Evolutionary conservation across 2,329 filamentous ascomycete genomes (phyloP).

Genomic region (Colletotrichum acutatum): DNA sequence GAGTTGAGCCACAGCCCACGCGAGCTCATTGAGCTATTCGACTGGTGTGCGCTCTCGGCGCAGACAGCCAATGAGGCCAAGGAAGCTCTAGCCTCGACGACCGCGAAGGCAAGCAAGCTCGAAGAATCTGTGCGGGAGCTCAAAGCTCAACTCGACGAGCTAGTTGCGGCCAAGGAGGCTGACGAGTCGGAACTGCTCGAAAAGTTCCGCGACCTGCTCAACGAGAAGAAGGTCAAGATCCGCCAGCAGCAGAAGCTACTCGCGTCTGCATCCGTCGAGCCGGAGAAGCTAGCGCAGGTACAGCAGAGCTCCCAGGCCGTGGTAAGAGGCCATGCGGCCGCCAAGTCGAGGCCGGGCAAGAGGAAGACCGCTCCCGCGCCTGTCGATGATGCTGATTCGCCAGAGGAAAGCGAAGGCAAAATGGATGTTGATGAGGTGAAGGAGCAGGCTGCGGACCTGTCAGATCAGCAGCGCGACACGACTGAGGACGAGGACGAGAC

Average conservation of each 20-base stretch:
- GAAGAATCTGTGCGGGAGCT: constrained; percentile 69
- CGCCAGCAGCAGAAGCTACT: constrained; percentile 76
- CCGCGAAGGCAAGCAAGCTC: constrained; percentile 56
- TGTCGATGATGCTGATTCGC: constrained; percentile 51
- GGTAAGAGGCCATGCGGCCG: constrained; percentile 40
- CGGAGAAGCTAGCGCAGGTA: constrained; percentile 38
- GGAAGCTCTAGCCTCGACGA: constrained; percentile 54
- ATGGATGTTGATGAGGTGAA: constrained; percentile 60
- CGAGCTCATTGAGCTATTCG: constrained; percentile 72
- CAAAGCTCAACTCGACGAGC: constrained; percentile 71
- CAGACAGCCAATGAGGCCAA: constrained; percentile 58
- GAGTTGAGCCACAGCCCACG: constrained; percentile 64
- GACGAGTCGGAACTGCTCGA: constrained; percentile 74
- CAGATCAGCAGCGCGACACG: constrained; percentile 49
- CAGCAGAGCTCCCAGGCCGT: constrained; percentile 40
- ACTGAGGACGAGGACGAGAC: constrained; percentile 53
- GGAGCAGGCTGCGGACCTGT: constrained; percentile 38
- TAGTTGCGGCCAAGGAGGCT: constrained; percentile 72
- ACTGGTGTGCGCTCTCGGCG: constrained; percentile 74
- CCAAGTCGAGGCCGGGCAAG: constrained; percentile 58
- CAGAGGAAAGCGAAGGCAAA: constrained; percentile 58
- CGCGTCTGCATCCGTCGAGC: constrained; percentile 55
- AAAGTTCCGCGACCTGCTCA: constrained; percentile 77
- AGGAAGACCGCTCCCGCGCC: constrained; percentile 56
- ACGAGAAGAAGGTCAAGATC: constrained; percentile 85